Conservation (phyloP, 2,329 filamentous ascomycete species). For the Exophiala calicioides region DNA sequence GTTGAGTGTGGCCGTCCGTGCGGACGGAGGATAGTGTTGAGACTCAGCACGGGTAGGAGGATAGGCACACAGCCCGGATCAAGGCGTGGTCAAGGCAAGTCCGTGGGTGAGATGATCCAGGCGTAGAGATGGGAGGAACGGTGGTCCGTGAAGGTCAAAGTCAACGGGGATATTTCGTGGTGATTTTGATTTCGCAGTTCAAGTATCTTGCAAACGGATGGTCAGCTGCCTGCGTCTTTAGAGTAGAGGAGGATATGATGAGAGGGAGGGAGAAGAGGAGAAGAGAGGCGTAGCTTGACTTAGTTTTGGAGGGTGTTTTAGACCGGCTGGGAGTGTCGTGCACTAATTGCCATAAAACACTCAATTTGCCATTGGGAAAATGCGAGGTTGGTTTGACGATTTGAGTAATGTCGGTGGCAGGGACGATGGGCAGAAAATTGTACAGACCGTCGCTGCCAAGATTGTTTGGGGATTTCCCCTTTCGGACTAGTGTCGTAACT, state of each 20-base stretch:
- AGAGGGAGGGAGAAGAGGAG: slow-evolving; percentile 36
- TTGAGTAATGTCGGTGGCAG: too few species aligned
- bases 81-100: slow-evolving; percentile 13
- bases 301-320: slow-evolving; percentile 26
- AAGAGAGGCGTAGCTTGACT: slow-evolving; percentile 41
- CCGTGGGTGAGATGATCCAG: background rate
- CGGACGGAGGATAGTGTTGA: slow-evolving; percentile 23
- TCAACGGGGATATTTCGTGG: too few species aligned
- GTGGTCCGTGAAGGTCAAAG: background rate
- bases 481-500: too few species aligned
- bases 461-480: slow-evolving; percentile 20
- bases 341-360: slow-evolving; percentile 26
- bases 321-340: slow-evolving; percentile 20
- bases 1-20: slow-evolving; percentile 23
- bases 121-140: background rate
- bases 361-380: too few species aligned
- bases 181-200: background rate
- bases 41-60: slow-evolving; percentile 23
- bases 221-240: slow-evolving; percentile 25
- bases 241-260: slow-evolving; percentile 11
- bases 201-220: background rate
- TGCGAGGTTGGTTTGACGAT: too few species aligned
- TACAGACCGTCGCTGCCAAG: too few species aligned
- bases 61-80: slow-evolving; percentile 16
- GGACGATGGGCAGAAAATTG: too few species aligned